These are phyloP conservation scores for Fusarium floridanum DNA, from an alignment of 2,329 filamentous ascomycete species.

Conservation along the genomic window DNA sequence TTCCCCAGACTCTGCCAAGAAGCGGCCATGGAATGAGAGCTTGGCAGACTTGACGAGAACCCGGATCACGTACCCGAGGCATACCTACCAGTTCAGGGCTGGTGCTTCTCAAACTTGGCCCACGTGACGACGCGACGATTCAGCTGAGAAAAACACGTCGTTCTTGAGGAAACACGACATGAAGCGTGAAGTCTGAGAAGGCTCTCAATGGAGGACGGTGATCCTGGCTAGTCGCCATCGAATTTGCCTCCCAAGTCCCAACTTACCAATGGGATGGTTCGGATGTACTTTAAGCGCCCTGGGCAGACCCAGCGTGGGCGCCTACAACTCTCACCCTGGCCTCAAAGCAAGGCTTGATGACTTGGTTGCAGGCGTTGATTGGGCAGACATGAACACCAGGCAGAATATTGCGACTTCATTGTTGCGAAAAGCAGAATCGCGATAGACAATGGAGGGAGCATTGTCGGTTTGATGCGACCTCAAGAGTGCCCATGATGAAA, in stretches of 20 bases:
- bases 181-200: neutral
- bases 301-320: conserved; percentile 31
- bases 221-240: conserved; percentile 11
- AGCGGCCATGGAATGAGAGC: conserved; percentile 26
- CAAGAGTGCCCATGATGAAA: neutral
- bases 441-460: neutral
- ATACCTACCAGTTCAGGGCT: neutral
- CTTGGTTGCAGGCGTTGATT: conserved; percentile 27
- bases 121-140: conserved; percentile 23
- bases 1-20: conserved; percentile 16
- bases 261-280: conserved; percentile 27
- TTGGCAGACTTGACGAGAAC: neutral
- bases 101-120: neutral
- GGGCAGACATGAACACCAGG: conserved; percentile 4
- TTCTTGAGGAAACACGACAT: neutral
- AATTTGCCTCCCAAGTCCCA: conserved; percentile 20
- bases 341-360: conserved; percentile 15
- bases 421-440: neutral
- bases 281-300: conserved; percentile 27
- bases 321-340: conserved; percentile 26
- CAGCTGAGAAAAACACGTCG: neutral
- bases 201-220: conserved; percentile 27
- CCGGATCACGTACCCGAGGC: neutral
- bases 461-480: neutral
- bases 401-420: conserved; percentile 4